Evolutionary conservation across 768 basidiomycete genomes (phyloP).

Genomic region (Psilocybe subaeruginosa): DNA sequence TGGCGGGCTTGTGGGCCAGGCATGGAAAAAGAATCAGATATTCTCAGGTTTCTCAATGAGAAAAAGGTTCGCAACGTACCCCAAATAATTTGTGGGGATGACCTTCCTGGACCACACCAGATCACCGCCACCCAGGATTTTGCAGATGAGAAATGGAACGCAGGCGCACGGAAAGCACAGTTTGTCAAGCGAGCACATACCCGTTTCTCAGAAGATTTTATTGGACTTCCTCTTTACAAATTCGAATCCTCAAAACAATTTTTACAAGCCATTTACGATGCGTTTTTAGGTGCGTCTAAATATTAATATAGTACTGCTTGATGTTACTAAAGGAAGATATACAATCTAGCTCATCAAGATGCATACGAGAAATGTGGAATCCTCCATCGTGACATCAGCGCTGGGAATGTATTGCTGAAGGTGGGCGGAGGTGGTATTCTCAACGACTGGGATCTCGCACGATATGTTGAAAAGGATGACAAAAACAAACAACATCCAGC

Average conservation of each 20-base stretch:
- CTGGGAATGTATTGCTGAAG: constrained; percentile 23
- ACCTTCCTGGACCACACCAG: constrained; percentile 21
- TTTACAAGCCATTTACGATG: constrained; percentile 23
- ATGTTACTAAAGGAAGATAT: too few relatives aligned
- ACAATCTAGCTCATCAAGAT: constrained; percentile 21
- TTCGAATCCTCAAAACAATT: constrained; percentile 21
- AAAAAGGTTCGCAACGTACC: constrained; percentile 26
- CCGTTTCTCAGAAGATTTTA: constrained; percentile 22
- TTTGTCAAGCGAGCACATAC: constrained; percentile 20
- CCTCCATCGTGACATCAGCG: constrained; percentile 32
- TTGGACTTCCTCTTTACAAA: constrained; percentile 13
- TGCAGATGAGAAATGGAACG: constrained; percentile 11
- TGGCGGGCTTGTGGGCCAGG: constrained; percentile 24
- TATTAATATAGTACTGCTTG: background rate
- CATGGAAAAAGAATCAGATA: constrained; percentile 23
- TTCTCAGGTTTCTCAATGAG: constrained; percentile 21
- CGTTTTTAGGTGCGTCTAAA: constrained; percentile 22
- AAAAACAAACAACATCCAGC: background rate
- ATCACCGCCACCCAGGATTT: constrained; percentile 17
- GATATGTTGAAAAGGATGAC: background rate
- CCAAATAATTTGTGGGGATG: constrained; percentile 28
- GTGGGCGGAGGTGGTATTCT: constrained; percentile 21
- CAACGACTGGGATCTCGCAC: constrained; percentile 29
- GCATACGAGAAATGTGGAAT: constrained; percentile 18
- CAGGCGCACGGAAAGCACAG: background rate